Conservation (phyloP, 163 green algal genomes). For the Coccomyxa subellipsoidea region DNA sequence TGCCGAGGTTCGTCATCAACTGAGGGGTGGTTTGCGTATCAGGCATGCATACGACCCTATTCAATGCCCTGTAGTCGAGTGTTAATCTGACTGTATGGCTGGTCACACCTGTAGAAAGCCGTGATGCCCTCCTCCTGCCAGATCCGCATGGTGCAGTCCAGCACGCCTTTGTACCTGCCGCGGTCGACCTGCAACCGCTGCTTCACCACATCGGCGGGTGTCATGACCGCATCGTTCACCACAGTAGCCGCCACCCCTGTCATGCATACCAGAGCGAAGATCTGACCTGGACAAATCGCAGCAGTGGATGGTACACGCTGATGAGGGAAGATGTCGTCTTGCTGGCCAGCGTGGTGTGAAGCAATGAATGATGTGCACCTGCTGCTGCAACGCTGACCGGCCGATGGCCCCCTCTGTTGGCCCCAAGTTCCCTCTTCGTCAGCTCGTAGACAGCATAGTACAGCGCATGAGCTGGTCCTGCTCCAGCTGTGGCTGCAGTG, state of each 20-base stretch:
- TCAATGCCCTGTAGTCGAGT: neutral
- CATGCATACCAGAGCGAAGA: neutral
- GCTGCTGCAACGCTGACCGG: constrained; percentile 52
- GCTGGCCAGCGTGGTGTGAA: neutral
- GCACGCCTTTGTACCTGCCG: constrained; percentile 65
- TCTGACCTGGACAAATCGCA: neutral
- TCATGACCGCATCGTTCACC: constrained; percentile 90
- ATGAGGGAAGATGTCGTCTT: neutral
- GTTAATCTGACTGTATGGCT: constrained; percentile 14
- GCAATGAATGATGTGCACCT: neutral
- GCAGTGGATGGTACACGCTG: neutral
- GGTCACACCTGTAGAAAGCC: constrained; percentile 76
- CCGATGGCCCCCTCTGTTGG: constrained; percentile 26
- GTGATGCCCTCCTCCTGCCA: constrained; percentile 68
- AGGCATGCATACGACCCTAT: neutral
- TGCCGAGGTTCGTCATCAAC: neutral
- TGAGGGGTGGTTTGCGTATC: neutral
- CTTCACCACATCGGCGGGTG: constrained; percentile 93
- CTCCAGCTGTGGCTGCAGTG: neutral
- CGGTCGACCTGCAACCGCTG: constrained; percentile 89
- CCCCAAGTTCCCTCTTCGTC: constrained; percentile 69
- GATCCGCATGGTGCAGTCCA: constrained; percentile 61
- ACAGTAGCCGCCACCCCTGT: constrained; percentile 79
- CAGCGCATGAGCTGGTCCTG: constrained; percentile 83
- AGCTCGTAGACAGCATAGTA: constrained; percentile 95